Percentiles rank a stretch among this genome's conserved stretches.
Evolutionary conservation across 495 filamentous ascomycete genomes (phyloP).

Genomic region (Beverwykella pulmonaria): DNA sequence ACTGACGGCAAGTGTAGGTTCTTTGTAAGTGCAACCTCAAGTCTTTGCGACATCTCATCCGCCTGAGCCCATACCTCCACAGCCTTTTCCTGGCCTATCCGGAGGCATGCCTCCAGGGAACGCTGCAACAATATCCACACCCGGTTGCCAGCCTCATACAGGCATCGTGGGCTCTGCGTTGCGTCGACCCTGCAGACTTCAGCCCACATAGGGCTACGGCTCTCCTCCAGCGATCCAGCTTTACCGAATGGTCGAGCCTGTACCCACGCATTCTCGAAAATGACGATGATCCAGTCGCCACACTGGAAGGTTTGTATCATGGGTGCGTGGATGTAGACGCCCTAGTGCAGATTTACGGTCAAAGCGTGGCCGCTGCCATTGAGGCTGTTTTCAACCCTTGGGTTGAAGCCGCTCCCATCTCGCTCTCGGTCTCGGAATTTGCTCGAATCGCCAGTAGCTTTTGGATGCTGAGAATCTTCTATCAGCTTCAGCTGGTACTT

Average conservation of each 20-base stretch:
- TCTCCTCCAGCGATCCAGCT: background rate
- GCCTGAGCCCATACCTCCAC: background rate
- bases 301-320: background rate
- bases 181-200: background rate
- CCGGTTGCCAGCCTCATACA: background rate
- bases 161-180: background rate
- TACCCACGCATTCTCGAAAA: background rate
- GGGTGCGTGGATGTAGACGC: background rate
- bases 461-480: slow-evolving; percentile 7
- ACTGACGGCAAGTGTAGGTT: background rate
- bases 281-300: background rate
- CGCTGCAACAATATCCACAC: background rate
- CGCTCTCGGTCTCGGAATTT: slow-evolving; percentile 3
- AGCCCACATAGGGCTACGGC: background rate
- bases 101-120: slow-evolving; percentile 5
- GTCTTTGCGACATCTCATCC: slow-evolving; percentile 5
- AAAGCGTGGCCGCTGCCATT: slow-evolving; percentile 6
- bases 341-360: background rate
- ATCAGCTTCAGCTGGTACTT: slow-evolving; percentile 4
- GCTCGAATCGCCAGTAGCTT: background rate
- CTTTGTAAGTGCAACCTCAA: slow-evolving; percentile 14
- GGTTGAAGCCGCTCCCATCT: slow-evolving; percentile 1
- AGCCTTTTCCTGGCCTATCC: slow-evolving; percentile 1
- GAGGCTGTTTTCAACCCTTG: slow-evolving; percentile 6
- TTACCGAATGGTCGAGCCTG: background rate